Conservation (phyloP, 2,329 filamentous ascomycete genomes). For the Pezizomycotina sp. region DNA sequence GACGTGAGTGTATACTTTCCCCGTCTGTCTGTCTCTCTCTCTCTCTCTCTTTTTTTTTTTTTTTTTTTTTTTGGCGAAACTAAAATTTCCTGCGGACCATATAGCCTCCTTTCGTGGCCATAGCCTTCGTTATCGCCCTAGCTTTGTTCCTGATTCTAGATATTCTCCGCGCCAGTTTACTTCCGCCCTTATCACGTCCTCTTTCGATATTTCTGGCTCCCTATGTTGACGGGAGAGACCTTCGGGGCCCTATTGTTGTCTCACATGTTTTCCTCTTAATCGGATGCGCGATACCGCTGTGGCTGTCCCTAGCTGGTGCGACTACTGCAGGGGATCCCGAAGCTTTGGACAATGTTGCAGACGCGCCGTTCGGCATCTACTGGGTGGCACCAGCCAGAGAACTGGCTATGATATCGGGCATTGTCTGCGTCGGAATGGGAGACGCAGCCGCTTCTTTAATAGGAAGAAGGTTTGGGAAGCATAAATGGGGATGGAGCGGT, state of each 20-base stretch:
- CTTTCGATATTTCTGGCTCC: constrained; percentile 77
- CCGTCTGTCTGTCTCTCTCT: too few relatives aligned
- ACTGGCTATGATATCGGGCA: constrained; percentile 76
- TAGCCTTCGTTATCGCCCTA: constrained; percentile 65
- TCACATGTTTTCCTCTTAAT: constrained; percentile 92
- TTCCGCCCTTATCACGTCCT: constrained; percentile 74
- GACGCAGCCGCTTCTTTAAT: constrained; percentile 86
- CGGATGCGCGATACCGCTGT: constrained; percentile 85
- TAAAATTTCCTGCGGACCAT: too few relatives aligned
- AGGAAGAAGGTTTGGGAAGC: constrained; percentile 66
- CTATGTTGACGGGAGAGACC: constrained; percentile 84
- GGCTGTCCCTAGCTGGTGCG: constrained; percentile 33
- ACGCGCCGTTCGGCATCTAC: constrained; percentile 8
- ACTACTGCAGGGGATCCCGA: constrained; percentile 1
- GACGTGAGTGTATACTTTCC: too few relatives aligned
- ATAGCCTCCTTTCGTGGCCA: constrained; percentile 62
- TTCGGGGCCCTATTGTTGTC: constrained; percentile 84
- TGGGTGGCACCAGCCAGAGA: constrained; percentile 38
- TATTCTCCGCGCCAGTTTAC: constrained; percentile 72
- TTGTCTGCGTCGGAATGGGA: constrained; percentile 87
- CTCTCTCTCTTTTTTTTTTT: too few relatives aligned
- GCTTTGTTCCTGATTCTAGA: constrained; percentile 79
- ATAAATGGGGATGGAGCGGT: constrained; percentile 93
- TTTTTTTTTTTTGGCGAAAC: too few relatives aligned
- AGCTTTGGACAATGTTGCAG: constrained; percentile 3